Evolutionary conservation across 257 asterid species (phyloP).

Genomic region (Scutellaria baicalensis): DNA sequence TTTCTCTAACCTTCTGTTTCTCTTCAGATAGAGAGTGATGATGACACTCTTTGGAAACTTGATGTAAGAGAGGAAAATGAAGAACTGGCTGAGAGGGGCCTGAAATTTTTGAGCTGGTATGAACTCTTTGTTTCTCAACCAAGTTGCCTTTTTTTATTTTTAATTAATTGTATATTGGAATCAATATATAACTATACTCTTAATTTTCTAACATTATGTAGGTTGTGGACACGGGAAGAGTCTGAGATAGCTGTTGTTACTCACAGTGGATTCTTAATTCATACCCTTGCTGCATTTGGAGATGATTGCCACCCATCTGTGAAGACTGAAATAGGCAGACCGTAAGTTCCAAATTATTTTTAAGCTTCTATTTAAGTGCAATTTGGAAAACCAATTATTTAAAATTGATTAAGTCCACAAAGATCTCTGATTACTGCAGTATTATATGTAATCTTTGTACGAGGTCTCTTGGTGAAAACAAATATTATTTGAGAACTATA

Average conservation of each 20-base stretch:
- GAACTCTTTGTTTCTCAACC: conserved; percentile 8
- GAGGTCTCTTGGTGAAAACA: background rate
- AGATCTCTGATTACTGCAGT: background rate
- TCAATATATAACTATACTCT: background rate
- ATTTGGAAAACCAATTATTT: background rate
- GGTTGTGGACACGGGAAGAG: conserved; percentile 93
- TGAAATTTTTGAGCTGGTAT: conserved; percentile 68
- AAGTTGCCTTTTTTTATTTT: background rate
- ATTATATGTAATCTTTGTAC: background rate
- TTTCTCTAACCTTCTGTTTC: conserved; percentile 9
- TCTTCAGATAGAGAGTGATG: conserved; percentile 75
- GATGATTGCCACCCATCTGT: conserved; percentile 65
- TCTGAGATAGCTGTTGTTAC: conserved; percentile 90
- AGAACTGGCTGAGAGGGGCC: conserved; percentile 73
- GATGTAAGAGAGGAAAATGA: conserved; percentile 69
- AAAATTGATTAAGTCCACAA: background rate
- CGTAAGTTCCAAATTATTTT: conserved; percentile 37
- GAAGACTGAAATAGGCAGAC: conserved; percentile 62
- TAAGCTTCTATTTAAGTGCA: background rate
- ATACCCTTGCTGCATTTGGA: conserved; percentile 61
- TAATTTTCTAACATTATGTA: conserved; percentile 17
- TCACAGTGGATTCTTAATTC: conserved; percentile 75
- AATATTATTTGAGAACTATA: no score
- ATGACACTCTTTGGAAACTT: conserved; percentile 59
- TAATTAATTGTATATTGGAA: background rate